Conservation (phyloP, 108 stramenopile species). For the Asterionellopsis glacialis region DNA sequence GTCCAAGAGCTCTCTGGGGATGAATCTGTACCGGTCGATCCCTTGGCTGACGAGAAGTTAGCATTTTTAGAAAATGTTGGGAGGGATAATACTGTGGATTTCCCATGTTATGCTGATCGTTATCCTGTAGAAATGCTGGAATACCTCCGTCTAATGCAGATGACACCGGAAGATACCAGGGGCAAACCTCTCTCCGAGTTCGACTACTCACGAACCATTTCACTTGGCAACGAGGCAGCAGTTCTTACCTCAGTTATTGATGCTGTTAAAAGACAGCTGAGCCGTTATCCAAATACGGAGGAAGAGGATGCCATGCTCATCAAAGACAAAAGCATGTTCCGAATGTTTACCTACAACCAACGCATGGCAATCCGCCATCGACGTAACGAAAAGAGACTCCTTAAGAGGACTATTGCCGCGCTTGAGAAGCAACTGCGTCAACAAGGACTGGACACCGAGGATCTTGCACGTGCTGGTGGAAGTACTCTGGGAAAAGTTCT, state of each 20-base stretch:
- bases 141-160: slow-evolving; percentile 91
- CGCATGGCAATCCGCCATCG: slow-evolving; percentile 88
- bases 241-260: slow-evolving; percentile 77
- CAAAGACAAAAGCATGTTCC: slow-evolving; percentile 78
- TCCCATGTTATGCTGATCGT: slow-evolving; percentile 93
- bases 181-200: slow-evolving; percentile 71
- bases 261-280: slow-evolving; percentile 79
- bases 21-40: slow-evolving; percentile 54
- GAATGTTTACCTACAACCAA: slow-evolving; percentile 74
- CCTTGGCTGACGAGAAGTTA: slow-evolving; percentile 81
- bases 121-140: slow-evolving; percentile 94
- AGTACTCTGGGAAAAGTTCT: slow-evolving; percentile 75
- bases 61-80: slow-evolving; percentile 80
- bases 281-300: slow-evolving; percentile 85
- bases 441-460: slow-evolving; percentile 73
- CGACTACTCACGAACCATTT: slow-evolving; percentile 82
- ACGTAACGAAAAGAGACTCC: slow-evolving; percentile 84
- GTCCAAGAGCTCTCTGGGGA: slow-evolving; percentile 51
- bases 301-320: slow-evolving; percentile 85
- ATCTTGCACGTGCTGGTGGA: slow-evolving; percentile 69
- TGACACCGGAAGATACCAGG: slow-evolving; percentile 88
- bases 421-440: slow-evolving; percentile 71
- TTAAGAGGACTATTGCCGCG: slow-evolving; percentile 87
- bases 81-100: slow-evolving; percentile 75
- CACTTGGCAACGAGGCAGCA: slow-evolving; percentile 87